phyloP scores from a whole-genome alignment of 2,329 filamentous ascomycete genomes.

The Pyricularia sp. region DNA sequence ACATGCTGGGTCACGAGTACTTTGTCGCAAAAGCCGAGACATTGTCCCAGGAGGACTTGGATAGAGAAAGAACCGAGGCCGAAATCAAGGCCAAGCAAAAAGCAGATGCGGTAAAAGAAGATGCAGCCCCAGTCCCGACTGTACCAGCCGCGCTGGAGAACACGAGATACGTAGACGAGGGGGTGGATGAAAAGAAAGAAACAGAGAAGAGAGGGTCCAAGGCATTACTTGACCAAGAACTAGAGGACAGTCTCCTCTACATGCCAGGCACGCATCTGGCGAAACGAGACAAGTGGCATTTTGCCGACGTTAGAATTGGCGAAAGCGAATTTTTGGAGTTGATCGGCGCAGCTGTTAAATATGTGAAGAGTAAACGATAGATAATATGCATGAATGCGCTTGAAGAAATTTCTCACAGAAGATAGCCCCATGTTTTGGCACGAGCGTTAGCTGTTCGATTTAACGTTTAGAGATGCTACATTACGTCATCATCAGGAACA shows the following conservation, averaged over 20 bases:
- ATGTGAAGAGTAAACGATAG: too few species aligned
- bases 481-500: too few species aligned
- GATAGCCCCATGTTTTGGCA: too few species aligned
- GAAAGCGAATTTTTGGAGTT: background rate
- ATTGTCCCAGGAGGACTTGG: background rate
- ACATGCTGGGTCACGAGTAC: conserved; percentile 13
- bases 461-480: too few species aligned
- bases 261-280: background rate
- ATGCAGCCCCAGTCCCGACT: background rate
- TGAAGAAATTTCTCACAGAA: too few species aligned
- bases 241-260: background rate
- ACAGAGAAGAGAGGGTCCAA: background rate
- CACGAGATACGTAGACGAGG: background rate
- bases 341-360: too few species aligned
- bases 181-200: background rate
- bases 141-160: background rate
- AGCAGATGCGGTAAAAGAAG: background rate
- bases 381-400: too few species aligned
- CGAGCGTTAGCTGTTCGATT: too few species aligned
- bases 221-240: background rate
- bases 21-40: too few species aligned
- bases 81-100: background rate
- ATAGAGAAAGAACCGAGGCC: background rate
- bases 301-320: background rate
- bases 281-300: background rate